A percentile compares a stretch with the other conserved stretches of the same genome.
phyloP scores from a whole-genome alignment of 2,329 filamentous ascomycete genomes.

The Hymenoscyphus fraxineus region DNA sequence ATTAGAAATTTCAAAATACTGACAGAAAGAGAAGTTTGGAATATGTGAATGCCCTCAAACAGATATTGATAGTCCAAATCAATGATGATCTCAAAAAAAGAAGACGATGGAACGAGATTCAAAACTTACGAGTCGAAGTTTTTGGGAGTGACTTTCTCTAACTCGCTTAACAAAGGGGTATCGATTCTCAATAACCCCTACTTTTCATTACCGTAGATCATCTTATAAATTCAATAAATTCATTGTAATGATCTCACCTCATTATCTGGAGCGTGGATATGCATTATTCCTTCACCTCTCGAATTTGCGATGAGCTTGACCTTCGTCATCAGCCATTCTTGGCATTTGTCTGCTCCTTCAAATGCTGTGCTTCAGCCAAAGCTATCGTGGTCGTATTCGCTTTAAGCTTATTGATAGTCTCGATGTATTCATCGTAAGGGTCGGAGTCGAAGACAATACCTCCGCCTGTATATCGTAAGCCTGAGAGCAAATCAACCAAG shows the following conservation, averaged over 20 bases:
- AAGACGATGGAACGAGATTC: background rate
- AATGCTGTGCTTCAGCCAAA: slow-evolving; percentile 64
- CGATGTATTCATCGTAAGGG: slow-evolving; percentile 85
- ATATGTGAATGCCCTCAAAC: background rate
- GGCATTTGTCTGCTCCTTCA: slow-evolving; percentile 17
- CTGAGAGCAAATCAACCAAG: background rate
- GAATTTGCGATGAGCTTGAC: background rate
- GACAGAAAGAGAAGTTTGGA: background rate
- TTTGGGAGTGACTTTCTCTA: background rate
- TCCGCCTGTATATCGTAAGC: slow-evolving; percentile 49
- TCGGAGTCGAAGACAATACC: slow-evolving; percentile 95
- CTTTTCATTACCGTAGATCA: background rate
- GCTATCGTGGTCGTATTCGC: slow-evolving; percentile 88
- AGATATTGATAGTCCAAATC: background rate
- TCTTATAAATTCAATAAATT: background rate
- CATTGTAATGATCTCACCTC: background rate
- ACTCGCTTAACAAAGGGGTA: slow-evolving; percentile 1
- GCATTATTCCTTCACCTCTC: background rate
- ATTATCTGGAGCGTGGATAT: background rate
- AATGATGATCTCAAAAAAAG: background rate
- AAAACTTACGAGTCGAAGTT: background rate
- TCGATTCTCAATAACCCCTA: background rate
- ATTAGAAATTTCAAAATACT: background rate
- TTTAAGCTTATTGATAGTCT: slow-evolving; percentile 94
- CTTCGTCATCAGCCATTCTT: background rate